Base-by-base conservation (phyloP, 176 grass and related monocot species). In the Avena eriantha region DNA sequence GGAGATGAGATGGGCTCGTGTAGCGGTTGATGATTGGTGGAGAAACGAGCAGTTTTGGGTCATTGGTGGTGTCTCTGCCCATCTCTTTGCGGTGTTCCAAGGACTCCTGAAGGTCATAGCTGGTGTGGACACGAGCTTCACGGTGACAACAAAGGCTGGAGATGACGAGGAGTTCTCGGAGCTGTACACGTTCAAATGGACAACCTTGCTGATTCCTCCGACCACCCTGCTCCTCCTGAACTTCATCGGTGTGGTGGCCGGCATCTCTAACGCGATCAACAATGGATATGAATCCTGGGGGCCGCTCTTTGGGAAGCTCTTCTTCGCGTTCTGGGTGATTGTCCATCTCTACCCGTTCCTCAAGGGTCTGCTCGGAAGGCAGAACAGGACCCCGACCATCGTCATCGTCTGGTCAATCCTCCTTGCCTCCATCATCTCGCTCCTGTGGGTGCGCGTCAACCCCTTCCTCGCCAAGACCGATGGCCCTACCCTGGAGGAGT, bases 271-370 rank as follows among this genome's bases (percentile, higher is more conserved):
- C 6, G 94, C 94, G 0, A 89, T 97, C 50, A 97, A 97, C 92
- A 93, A 90, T 63, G 94, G 94, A 8, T 94, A 97, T 58, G 92
- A 97, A 64, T 97, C 94, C 0, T 97, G 94, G 94, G 94, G 94
- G 41, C 94, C 94, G 0, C 85, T 97, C 10, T 97, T 97, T 1
- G 92, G 94, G 34, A 97, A 97, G 70, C 90, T 97, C 11, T 97
- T 97, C 90, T 97, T 97, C 8, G n/a, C 94, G 5, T 90, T 97
- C 68, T 97, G 94, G 94, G 94, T 97, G 73, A 97, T 97, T 76
- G 83, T 97, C n/a, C 94, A 97, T 76, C 83, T 97, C 5, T 97
- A 97, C 82, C 94, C 94, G 13, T 97, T 97, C 85, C 82, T 97
- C 24, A 97, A 97, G 76, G 94, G 94, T 93, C 85, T 97, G 9